A percentile compares a stretch with the other conserved stretches of the same genome.
These are phyloP conservation scores for Petunia hybrid DNA, from an alignment of 305 asterid genomes.

Conservation along the genomic window DNA sequence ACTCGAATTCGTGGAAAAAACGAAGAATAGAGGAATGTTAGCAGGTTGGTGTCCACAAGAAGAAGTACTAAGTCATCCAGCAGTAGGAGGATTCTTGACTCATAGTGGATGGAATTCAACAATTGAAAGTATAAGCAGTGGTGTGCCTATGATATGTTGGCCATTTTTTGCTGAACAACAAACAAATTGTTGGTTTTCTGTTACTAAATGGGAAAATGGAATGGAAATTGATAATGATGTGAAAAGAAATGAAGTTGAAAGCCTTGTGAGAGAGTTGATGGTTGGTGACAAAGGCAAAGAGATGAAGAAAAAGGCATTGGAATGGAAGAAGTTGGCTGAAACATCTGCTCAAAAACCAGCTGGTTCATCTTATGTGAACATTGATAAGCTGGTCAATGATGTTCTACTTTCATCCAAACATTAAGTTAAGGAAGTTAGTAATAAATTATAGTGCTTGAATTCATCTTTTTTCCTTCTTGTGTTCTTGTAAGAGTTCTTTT, in stretches of 20 bases:
- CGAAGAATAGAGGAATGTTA: conserved; percentile 45
- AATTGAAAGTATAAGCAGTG: conserved; percentile 50
- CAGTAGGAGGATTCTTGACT: conserved; percentile 63
- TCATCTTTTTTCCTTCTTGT: neutral
- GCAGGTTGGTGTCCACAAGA: conserved; percentile 66
- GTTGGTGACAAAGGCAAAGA: conserved; percentile 24
- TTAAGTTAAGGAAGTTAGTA: neutral
- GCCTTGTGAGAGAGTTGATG: conserved; percentile 28
- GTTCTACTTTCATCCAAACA: conserved; percentile 19
- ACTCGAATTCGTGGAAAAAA: conserved; percentile 27
- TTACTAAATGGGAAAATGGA: conserved; percentile 56
- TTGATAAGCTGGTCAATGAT: conserved; percentile 11
- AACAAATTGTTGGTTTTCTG: conserved; percentile 59
- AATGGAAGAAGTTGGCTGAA: conserved; percentile 25
- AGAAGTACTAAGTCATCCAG: conserved; percentile 48
- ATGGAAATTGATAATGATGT: conserved; percentile 31
- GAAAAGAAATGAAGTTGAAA: conserved; percentile 28
- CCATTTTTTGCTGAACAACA: conserved; percentile 74
- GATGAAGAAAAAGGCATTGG: conserved; percentile 20
- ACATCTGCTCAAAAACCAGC: neutral
- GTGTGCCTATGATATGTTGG: conserved; percentile 73
- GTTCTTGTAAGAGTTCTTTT: neutral
- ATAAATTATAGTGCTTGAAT: neutral
- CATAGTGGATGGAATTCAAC: conserved; percentile 71
- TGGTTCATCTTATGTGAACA: conserved; percentile 19